Percentiles rank a stretch among this genome's conserved stretches.
Conservation (phyloP, 805 yeast species). For the Wickerhamia fluorescens region DNA sequence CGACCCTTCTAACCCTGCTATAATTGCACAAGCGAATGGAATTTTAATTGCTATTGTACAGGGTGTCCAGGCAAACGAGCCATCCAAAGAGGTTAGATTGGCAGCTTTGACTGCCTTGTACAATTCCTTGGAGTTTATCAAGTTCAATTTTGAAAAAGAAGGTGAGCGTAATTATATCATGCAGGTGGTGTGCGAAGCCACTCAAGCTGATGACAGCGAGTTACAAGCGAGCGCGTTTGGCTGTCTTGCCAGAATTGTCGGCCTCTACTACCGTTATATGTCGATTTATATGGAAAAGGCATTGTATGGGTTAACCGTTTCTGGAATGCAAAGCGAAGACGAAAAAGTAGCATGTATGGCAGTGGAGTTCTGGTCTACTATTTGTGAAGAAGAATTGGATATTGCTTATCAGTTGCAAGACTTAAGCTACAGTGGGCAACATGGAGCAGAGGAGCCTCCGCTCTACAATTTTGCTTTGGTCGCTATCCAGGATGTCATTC, state of each 20-base stretch:
- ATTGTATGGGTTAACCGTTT: slow-evolving; percentile 77
- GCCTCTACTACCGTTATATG: slow-evolving; percentile 83
- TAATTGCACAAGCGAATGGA: slow-evolving; percentile 82
- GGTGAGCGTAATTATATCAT: slow-evolving; percentile 94
- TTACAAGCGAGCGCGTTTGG: slow-evolving; percentile 94
- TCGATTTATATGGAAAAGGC: slow-evolving; percentile 97
- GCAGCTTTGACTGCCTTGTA: slow-evolving; percentile 91
- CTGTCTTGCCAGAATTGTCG: slow-evolving; percentile 88
- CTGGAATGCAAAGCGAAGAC: slow-evolving; percentile 82
- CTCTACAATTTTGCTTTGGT: slow-evolving; percentile 77
- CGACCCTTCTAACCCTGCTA: slow-evolving; percentile 72
- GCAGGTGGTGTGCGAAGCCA: slow-evolving; percentile 99
- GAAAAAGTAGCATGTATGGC: slow-evolving; percentile 96
- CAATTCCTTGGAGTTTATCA: slow-evolving; percentile 84
- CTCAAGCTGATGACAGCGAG: slow-evolving; percentile 79
- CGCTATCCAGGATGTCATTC: slow-evolving; percentile 80
- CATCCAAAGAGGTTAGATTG: slow-evolving; percentile 65
- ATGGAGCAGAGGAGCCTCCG: slow-evolving; percentile 33
- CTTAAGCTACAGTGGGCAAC: slow-evolving; percentile 32
- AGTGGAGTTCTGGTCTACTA: slow-evolving; percentile 98
- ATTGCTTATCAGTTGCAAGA: slow-evolving; percentile 64
- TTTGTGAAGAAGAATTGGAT: slow-evolving; percentile 95
- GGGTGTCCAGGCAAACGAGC: slow-evolving; percentile 85
- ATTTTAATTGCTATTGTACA: slow-evolving; percentile 93
- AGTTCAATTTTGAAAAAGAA: slow-evolving; percentile 81